A percentile compares a stretch with the other conserved stretches of the same genome.
These are phyloP conservation scores for Salix dunnii DNA, from an alignment of 345 rosid genomes.

Conservation along the genomic window DNA sequence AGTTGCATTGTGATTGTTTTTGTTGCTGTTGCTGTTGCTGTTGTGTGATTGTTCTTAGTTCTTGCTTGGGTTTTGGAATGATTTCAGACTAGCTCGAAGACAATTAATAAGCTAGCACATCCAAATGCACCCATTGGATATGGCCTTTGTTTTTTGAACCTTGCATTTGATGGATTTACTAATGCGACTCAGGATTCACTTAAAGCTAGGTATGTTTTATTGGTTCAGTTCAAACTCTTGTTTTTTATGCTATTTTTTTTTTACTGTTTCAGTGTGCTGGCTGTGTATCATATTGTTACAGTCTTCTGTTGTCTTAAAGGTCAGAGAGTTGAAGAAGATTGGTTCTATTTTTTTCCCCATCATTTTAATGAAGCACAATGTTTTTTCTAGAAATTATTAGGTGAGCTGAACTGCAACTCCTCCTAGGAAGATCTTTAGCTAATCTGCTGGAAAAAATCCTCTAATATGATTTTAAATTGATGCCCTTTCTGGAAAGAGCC, in stretches of 20 bases:
- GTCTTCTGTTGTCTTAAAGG: background rate
- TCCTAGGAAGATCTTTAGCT: background rate
- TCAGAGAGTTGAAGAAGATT: background rate
- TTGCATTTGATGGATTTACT: slow-evolving; percentile 95
- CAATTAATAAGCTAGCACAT: slow-evolving; percentile 87
- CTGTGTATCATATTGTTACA: background rate
- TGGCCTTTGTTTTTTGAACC: slow-evolving; percentile 85
- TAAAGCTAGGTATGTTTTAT: slow-evolving; percentile 50
- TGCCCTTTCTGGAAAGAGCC: too few species aligned
- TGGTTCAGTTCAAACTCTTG: background rate
- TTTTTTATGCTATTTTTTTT: background rate
- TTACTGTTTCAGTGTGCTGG: background rate
- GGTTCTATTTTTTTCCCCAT: background rate
- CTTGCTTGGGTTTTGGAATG: slow-evolving; percentile 1
- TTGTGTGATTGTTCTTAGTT: background rate
- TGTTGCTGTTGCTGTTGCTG: background rate
- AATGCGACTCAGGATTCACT: slow-evolving; percentile 98
- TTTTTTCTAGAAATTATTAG: too few species aligned
- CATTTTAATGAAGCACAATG: background rate
- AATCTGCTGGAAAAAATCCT: background rate
- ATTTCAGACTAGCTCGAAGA: slow-evolving; percentile 87
- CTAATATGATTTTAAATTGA: background rate
- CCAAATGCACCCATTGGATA: slow-evolving; percentile 97
- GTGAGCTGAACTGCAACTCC: too few species aligned
- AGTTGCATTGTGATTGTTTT: background rate